Conservation (phyloP, 345 rosid species). For the Linum usitatissimum region DNA sequence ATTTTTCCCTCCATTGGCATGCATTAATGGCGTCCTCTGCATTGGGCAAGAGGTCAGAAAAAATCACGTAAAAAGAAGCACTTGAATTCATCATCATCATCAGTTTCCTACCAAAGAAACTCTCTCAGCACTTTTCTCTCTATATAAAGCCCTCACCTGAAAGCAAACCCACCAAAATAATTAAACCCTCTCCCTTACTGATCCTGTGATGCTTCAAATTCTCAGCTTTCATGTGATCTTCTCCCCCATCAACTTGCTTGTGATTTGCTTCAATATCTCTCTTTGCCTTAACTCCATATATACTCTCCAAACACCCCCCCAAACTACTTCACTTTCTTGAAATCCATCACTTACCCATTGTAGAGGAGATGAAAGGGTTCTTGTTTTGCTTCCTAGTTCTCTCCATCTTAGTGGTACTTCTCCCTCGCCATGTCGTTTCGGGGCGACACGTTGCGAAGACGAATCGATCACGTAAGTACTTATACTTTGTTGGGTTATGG, state of each 20-base stretch:
- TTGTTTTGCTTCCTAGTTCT: conserved; percentile 18
- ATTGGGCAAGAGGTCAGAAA: conserved; percentile 17
- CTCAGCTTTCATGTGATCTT: conserved; percentile 53
- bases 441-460: conserved; percentile 22
- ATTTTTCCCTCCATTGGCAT: background rate
- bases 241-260: conserved; percentile 29
- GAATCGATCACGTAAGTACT: conserved; percentile 20
- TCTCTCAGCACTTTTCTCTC: background rate
- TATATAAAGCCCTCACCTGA: conserved; percentile 17
- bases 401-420: conserved; percentile 21
- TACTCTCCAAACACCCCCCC: conserved; percentile 5
- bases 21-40: conserved; percentile 1
- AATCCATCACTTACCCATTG: conserved; percentile 1
- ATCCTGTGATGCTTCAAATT: no score
- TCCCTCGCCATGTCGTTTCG: conserved; percentile 16
- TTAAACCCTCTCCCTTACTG: background rate
- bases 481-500: background rate
- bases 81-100: conserved; percentile 26
- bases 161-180: conserved; percentile 2
- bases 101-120: background rate
- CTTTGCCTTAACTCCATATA: conserved; percentile 12
- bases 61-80: conserved; percentile 31
- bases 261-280: conserved; percentile 64
- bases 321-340: background rate
- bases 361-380: conserved; percentile 24